Evolutionary conservation across 2,329 filamentous ascomycete genomes (phyloP).

Genomic region (Dryadomyces sulphureus): DNA sequence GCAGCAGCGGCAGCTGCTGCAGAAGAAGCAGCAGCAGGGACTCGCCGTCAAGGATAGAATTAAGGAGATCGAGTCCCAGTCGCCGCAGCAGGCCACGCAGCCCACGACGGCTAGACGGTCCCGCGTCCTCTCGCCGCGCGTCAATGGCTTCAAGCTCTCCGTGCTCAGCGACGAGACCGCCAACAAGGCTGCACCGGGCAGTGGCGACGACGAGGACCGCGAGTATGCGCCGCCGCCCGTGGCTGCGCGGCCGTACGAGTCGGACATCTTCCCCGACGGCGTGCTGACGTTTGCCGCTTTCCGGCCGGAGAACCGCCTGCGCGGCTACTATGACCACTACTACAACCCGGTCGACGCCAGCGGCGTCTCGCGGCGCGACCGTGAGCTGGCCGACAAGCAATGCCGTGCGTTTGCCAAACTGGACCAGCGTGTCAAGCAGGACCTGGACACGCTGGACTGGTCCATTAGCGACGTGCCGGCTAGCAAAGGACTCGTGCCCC

Average conservation of each 20-base stretch:
- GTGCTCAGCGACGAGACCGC: constrained; percentile 35
- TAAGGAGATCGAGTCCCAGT: constrained; percentile 40
- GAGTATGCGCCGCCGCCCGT: constrained; percentile 78
- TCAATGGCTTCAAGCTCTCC: constrained; percentile 45
- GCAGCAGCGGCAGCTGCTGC: constrained; percentile 41
- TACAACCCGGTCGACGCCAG: constrained; percentile 52
- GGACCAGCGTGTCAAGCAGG: constrained; percentile 52
- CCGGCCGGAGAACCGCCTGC: constrained; percentile 42
- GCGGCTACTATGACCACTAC: constrained; percentile 46
- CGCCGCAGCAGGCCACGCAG: constrained; percentile 21
- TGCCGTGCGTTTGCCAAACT: constrained; percentile 37
- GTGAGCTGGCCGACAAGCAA: constrained; percentile 40
- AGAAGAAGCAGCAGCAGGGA: constrained; percentile 20
- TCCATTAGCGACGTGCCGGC: constrained; percentile 41
- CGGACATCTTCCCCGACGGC: constrained; percentile 48
- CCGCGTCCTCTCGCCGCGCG: constrained; percentile 38
- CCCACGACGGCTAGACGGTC: constrained; percentile 43
- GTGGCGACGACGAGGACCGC: constrained; percentile 61
- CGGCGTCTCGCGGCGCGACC: constrained; percentile 47
- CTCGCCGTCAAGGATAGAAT: constrained; percentile 41
- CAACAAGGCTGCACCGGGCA: constrained; percentile 18
- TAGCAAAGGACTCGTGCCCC: constrained; percentile 22
- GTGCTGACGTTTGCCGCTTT: constrained; percentile 42
- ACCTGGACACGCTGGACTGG: constrained; percentile 49
- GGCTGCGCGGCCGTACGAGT: constrained; percentile 50